Evolutionary conservation across 768 basidiomycete genomes (phyloP).

Genomic region (Crucibulum laeve): DNA sequence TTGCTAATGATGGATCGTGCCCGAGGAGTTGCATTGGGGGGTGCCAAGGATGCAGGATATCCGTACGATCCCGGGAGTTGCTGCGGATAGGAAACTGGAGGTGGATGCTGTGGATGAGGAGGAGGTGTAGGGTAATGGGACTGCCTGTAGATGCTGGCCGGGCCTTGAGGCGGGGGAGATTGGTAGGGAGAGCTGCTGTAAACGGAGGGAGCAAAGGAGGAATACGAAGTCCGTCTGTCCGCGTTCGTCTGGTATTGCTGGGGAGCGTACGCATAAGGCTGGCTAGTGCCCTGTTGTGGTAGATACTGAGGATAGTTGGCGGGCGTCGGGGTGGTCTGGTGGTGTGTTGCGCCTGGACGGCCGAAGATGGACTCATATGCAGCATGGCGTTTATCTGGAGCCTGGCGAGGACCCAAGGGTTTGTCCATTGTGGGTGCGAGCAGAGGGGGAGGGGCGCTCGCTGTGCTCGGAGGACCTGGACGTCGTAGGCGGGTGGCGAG

Average conservation of each 20-base stretch:
- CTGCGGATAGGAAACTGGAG: conserved; percentile 18
- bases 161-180: conserved; percentile 14
- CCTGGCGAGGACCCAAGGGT: conserved; percentile 51
- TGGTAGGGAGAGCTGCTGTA: conserved; percentile 18
- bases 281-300: conserved; percentile 20
- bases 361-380: conserved; percentile 90
- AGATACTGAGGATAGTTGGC: conserved; percentile 19
- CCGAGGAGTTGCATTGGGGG: conserved; percentile 35
- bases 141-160: conserved; percentile 28
- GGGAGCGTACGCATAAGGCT: conserved; percentile 30
- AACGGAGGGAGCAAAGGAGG: conserved; percentile 30
- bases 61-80: conserved; percentile 20
- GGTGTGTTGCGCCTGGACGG: conserved; percentile 59
- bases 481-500: conserved; percentile 8
- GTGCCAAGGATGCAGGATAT: conserved; percentile 27
- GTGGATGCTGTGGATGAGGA: conserved; percentile 17
- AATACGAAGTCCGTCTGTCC: conserved; percentile 46
- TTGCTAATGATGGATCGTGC: conserved; percentile 48
- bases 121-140: conserved; percentile 30
- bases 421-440: conserved; percentile 34
- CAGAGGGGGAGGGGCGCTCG: conserved; percentile 3
- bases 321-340: conserved; percentile 19
- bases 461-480: conserved; percentile 8
- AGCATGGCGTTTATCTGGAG: conserved; percentile 70
- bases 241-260: conserved; percentile 32